Percentiles rank a stretch among this genome's conserved stretches.
These are phyloP conservation scores for Ophiosphaerella herpotricha DNA, from an alignment of 2,329 filamentous ascomycete genomes.

Conservation along the genomic window DNA sequence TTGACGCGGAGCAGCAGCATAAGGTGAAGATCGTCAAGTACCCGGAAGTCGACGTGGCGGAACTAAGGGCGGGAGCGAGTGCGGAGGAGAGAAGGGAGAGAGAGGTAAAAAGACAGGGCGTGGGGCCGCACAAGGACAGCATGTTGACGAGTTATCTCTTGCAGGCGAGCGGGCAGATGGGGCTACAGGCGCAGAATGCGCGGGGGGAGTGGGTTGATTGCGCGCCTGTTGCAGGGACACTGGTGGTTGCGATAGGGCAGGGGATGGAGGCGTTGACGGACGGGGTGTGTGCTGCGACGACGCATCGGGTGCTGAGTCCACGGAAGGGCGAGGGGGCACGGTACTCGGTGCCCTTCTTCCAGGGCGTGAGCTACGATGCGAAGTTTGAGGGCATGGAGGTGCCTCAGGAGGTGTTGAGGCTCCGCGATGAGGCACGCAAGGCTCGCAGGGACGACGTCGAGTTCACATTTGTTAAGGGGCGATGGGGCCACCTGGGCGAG, in stretches of 20 bases:
- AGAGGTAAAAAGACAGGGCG: conserved; percentile 63
- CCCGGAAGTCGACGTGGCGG: conserved; percentile 61
- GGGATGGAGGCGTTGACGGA: conserved; percentile 83
- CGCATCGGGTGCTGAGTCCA: conserved; percentile 81
- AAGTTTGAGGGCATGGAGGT: conserved; percentile 77
- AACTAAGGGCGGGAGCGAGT: conserved; percentile 31
- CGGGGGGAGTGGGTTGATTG: conserved; percentile 81
- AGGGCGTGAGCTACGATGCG: conserved; percentile 79
- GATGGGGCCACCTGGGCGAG: conserved; percentile 72
- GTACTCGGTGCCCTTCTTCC: conserved; percentile 86
- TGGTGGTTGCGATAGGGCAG: conserved; percentile 87
- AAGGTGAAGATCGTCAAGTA: conserved; percentile 92
- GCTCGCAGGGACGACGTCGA: conserved; percentile 72
- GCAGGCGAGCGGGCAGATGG: conserved; percentile 75
- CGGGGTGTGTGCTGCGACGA: conserved; percentile 80
- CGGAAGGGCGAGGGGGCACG: conserved; percentile 70
- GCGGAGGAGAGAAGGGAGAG: conserved; percentile 47
- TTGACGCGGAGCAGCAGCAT: conserved; percentile 73
- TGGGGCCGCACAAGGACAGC: conserved; percentile 82
- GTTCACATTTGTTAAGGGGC: conserved; percentile 78
- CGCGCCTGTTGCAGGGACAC: conserved; percentile 73
- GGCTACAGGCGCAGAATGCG: conserved; percentile 83
- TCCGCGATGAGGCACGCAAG: conserved; percentile 65
- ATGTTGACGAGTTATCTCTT: conserved; percentile 83
- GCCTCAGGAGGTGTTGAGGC: conserved; percentile 65